Conservation (phyloP, 768 basidiomycete genomes). For the Gelatoporia subvermispora region DNA sequence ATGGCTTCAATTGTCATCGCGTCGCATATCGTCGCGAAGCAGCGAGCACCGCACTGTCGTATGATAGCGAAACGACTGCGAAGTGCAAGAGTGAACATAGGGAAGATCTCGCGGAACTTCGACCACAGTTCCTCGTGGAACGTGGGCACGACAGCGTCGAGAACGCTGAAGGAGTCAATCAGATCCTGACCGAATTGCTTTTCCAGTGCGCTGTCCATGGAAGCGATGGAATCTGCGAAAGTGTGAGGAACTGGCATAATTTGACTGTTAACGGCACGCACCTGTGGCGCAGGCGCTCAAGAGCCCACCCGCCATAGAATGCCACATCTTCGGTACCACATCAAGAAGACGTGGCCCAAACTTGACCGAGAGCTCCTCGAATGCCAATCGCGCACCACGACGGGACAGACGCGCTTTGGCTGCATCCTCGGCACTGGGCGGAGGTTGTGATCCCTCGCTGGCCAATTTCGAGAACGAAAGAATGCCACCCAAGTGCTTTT, state of each 20-base stretch:
- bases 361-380: constrained; percentile 67
- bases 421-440: constrained; percentile 49
- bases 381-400: constrained; percentile 81
- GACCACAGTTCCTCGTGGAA: constrained; percentile 68
- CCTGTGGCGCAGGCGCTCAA: constrained; percentile 62
- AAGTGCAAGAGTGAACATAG: constrained; percentile 70
- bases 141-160: constrained; percentile 76
- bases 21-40: constrained; percentile 83
- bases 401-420: constrained; percentile 67
- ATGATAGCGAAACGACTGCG: constrained; percentile 87
- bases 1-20: constrained; percentile 84
- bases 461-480: constrained; percentile 59
- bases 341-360: constrained; percentile 74
- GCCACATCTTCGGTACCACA: constrained; percentile 92
- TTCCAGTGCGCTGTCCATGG: constrained; percentile 63
- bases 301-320: constrained; percentile 80
- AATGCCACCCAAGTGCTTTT: constrained; percentile 64
- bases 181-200: constrained; percentile 82
- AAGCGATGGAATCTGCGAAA: constrained; percentile 43
- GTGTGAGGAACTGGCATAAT: neutral
- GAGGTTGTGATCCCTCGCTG: constrained; percentile 26
- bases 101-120: constrained; percentile 68
- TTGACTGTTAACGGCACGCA: constrained; percentile 34
- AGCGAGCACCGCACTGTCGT: constrained; percentile 80
- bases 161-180: constrained; percentile 86